Evolutionary conservation across 116 monocot species (phyloP).

Genomic region (Papilionanthe hybrid): DNA sequence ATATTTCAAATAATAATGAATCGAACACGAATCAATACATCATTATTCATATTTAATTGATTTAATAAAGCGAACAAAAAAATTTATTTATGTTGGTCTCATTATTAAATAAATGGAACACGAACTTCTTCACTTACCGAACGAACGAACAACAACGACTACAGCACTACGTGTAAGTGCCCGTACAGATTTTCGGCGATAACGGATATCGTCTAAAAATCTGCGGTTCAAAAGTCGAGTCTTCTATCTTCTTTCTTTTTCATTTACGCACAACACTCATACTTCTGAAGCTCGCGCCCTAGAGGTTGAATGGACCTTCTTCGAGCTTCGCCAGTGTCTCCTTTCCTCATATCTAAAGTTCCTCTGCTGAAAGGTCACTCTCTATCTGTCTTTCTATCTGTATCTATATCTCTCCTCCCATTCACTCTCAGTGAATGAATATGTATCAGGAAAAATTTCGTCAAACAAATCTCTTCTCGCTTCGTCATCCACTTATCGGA

Average conservation of each 20-base stretch:
- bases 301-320: slow-evolving; percentile 14
- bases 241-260: not conserved
- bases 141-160: no score
- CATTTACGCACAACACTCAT: not conserved
- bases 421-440: not conserved
- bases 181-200: no score
- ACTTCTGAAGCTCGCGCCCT: not conserved
- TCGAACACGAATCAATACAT: no score
- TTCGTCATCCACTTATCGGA: not conserved
- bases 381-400: not conserved
- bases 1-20: no score
- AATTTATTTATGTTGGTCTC: no score
- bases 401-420: not conserved
- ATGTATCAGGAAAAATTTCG: not conserved
- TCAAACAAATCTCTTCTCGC: slow-evolving; percentile 1
- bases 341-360: not conserved
- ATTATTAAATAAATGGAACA: no score
- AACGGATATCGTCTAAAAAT: not conserved
- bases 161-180: no score
- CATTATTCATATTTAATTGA: no score
- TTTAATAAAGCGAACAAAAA: no score
- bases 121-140: no score
- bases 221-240: not conserved
- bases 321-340: slow-evolving; percentile 10
- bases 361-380: slow-evolving; percentile 1